phyloP scores from a whole-genome alignment of 1,284 basidiomycete species.

The Clitocybe nebularis region DNA sequence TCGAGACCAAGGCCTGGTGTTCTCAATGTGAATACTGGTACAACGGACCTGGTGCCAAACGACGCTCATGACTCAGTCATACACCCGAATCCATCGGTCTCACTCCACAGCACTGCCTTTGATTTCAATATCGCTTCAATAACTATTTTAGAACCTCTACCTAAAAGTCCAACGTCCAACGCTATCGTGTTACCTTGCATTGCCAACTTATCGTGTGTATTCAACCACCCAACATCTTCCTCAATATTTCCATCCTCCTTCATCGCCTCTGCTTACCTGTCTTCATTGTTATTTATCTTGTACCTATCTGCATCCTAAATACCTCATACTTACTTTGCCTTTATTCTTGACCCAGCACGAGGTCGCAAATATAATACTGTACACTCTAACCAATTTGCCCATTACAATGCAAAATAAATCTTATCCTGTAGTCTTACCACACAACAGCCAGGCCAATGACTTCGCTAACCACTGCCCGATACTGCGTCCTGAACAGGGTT shows the following conservation, averaged over 20 bases:
- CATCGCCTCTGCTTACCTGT: not conserved
- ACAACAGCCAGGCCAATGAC: constrained; percentile 78
- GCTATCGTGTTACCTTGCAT: constrained; percentile 1
- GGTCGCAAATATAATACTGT: too few species aligned
- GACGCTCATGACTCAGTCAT: constrained; percentile 19
- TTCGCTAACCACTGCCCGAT: constrained; percentile 86
- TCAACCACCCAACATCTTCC: not conserved
- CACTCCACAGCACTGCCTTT: too few species aligned
- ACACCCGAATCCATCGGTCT: not conserved
- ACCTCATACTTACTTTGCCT: too few species aligned
- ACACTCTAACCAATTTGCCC: not conserved
- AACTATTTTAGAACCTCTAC: not conserved
- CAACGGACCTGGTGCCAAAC: constrained; percentile 36
- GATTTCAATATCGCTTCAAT: too few species aligned
- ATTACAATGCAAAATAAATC: constrained; percentile 1
- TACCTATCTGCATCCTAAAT: not conserved
- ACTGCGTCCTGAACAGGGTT: constrained; percentile 74
- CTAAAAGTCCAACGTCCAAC: not conserved
- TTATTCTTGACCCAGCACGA: too few species aligned
- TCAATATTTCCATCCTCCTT: not conserved
- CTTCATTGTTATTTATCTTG: not conserved
- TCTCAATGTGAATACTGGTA: constrained; percentile 63
- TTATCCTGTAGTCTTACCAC: constrained; percentile 49
- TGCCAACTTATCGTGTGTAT: not conserved
- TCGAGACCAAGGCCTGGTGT: constrained; percentile 54